phyloP scores from a whole-genome alignment of 139 green algal species.

The Chlamydomonas eustigma region DNA sequence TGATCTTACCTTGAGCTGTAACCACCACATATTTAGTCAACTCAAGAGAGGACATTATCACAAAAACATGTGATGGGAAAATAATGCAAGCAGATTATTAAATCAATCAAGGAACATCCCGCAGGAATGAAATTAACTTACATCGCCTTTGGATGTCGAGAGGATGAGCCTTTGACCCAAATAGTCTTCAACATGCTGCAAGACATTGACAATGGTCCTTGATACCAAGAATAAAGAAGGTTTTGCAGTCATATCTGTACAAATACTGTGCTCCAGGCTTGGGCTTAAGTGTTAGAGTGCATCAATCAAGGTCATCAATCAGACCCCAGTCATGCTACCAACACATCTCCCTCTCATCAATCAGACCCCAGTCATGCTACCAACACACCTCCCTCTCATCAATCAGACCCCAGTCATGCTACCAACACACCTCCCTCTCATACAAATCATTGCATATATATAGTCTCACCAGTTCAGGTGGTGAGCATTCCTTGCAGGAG shows the following conservation, averaged over 20 bases:
- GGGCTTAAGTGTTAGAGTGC: too few species aligned
- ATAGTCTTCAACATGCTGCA: not conserved
- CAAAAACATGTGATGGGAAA: not conserved
- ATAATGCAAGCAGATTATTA: not conserved
- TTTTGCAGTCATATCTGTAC: not conserved
- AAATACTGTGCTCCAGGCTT: not conserved
- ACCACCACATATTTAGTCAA: not conserved
- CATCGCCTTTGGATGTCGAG: slow-evolving; percentile 14
- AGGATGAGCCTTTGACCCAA: slow-evolving; percentile 1
- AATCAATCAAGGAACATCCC: not conserved
- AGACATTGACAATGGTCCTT: not conserved
- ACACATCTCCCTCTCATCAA: not conserved
- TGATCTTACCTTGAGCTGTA: too few species aligned
- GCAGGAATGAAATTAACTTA: not conserved
- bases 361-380: too few species aligned
- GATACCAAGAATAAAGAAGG: not conserved
- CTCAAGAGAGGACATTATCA: not conserved
- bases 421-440: not conserved
- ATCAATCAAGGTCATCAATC: too few species aligned
- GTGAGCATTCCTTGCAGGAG: slow-evolving; percentile 15
- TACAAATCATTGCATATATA: not conserved
- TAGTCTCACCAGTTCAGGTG: slow-evolving; percentile 12
- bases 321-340: too few species aligned
- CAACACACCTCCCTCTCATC: not conserved
- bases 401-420: too few species aligned